phyloP scores from a whole-genome alignment of 2,329 filamentous ascomycete genomes.

The Cadophora sp. region DNA sequence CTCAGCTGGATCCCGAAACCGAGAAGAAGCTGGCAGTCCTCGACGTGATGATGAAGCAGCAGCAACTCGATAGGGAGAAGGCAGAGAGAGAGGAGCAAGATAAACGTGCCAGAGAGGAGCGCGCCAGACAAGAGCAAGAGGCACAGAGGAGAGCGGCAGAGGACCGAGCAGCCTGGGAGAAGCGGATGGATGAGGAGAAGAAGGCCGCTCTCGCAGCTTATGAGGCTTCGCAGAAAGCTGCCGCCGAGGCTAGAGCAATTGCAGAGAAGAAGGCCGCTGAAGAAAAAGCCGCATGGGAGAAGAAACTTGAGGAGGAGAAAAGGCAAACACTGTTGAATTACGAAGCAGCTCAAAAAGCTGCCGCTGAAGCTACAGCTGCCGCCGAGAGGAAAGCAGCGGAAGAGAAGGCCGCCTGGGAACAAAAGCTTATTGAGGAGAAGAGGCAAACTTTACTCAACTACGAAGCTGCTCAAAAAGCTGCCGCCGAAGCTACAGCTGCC shows the following conservation, averaged over 20 bases:
- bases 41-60: constrained; percentile 58
- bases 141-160: constrained; percentile 54
- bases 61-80: constrained; percentile 54
- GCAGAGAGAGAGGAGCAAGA: constrained; percentile 55
- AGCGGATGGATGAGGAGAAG: constrained; percentile 35
- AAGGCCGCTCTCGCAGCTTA: constrained; percentile 32
- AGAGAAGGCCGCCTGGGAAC: constrained; percentile 52
- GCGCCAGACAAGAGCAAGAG: constrained; percentile 48
- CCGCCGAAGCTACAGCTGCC: constrained; percentile 53
- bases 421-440: constrained; percentile 43
- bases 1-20: constrained; percentile 37
- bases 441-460: constrained; percentile 51
- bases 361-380: constrained; percentile 53
- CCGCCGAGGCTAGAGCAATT: constrained; percentile 40
- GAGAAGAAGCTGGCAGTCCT: constrained; percentile 67
- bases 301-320: constrained; percentile 30
- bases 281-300: constrained; percentile 29
- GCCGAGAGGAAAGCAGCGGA: constrained; percentile 52
- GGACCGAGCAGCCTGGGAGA: constrained; percentile 39
- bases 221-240: constrained; percentile 23
- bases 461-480: constrained; percentile 40
- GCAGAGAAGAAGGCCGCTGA: constrained; percentile 22
- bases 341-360: constrained; percentile 40
- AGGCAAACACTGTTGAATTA: constrained; percentile 39
- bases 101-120: constrained; percentile 50